phyloP scores from a whole-genome alignment of 1,284 basidiomycete genomes.

The Chalciporus sp. region DNA sequence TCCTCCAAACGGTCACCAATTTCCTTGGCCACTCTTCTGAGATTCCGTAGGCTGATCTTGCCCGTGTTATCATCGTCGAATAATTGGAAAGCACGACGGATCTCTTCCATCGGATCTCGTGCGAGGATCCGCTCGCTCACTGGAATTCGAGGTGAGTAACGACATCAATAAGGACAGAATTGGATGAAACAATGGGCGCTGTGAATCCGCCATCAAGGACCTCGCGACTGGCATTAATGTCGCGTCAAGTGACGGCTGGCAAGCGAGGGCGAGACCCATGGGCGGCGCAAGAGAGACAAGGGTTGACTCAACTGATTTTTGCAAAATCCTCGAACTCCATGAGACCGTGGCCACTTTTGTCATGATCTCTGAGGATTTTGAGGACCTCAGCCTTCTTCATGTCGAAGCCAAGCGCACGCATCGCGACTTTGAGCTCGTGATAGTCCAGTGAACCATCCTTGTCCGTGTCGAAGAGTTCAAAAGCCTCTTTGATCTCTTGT shows the following conservation, averaged over 20 bases:
- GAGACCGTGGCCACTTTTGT: conserved; percentile 86
- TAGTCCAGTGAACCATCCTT: conserved; percentile 98
- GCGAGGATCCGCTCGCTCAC: conserved; percentile 94
- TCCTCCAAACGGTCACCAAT: conserved; percentile 95
- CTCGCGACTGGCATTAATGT: not conserved
- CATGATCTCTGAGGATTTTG: conserved; percentile 91
- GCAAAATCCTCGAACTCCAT: conserved; percentile 96
- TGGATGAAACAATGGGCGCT: not conserved
- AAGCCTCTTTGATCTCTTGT: conserved; percentile 98
- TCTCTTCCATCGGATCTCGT: conserved; percentile 96
- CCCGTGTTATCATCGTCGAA: conserved; percentile 98
- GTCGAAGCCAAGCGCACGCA: conserved; percentile 97
- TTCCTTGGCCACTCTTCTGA: conserved; percentile 95
- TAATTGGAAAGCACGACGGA: conserved; percentile 91
- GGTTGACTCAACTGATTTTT: conserved; percentile 89
- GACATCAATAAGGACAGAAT: conserved; percentile 2
- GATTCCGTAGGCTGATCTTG: conserved; percentile 90
- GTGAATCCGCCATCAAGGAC: conserved; percentile 4
- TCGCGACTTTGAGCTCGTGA: conserved; percentile 98
- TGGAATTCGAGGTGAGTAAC: conserved; percentile 40
- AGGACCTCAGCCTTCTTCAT: conserved; percentile 98
- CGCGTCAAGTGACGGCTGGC: conserved; percentile 5
- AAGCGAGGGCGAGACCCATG: not conserved
- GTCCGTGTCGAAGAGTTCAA: conserved; percentile 98
- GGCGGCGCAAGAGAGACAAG: not conserved